These are phyloP conservation scores for Canavalia ensiformis DNA, from an alignment of 306 rosid species.

Conservation along the genomic window DNA sequence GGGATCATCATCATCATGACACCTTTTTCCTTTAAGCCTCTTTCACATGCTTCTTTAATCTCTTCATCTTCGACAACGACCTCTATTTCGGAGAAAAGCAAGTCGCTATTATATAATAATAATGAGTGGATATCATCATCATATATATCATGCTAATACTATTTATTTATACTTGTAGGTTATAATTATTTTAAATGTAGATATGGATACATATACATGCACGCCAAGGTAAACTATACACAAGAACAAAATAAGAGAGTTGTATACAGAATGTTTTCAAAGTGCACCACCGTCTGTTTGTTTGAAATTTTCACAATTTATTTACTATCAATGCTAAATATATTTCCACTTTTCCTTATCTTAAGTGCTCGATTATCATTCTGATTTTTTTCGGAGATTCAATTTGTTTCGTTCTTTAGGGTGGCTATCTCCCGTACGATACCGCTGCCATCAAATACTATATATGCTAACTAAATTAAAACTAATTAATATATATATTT, in stretches of 20 bases:
- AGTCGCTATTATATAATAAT: not conserved
- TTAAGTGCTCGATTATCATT: not conserved
- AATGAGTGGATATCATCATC: not conserved
- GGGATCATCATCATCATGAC: slow-evolving; percentile 38
- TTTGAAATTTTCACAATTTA: slow-evolving; percentile 17
- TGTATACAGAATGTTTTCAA: slow-evolving; percentile 31
- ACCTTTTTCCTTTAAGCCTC: slow-evolving; percentile 44
- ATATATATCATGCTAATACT: not conserved
- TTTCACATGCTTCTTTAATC: slow-evolving; percentile 41
- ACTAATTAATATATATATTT: not conserved
- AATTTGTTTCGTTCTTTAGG: not conserved
- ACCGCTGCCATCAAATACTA: not conserved
- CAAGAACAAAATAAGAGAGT: slow-evolving; percentile 3
- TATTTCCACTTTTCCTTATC: not conserved
- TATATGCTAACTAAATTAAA: not conserved
- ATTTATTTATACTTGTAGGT: too few species aligned
- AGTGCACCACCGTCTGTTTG: slow-evolving; percentile 11
- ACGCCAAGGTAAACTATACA: not conserved
- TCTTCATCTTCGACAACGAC: not conserved
- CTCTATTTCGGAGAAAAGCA: not conserved
- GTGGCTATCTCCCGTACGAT: not conserved
- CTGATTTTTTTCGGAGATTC: not conserved
- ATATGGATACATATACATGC: slow-evolving; percentile 6
- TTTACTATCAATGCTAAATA: not conserved
- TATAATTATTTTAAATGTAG: slow-evolving; percentile 11